These are phyloP conservation scores for Eimeria sp. DNA, from an alignment of 169 alveolate genomes.

Conservation along the genomic window DNA sequence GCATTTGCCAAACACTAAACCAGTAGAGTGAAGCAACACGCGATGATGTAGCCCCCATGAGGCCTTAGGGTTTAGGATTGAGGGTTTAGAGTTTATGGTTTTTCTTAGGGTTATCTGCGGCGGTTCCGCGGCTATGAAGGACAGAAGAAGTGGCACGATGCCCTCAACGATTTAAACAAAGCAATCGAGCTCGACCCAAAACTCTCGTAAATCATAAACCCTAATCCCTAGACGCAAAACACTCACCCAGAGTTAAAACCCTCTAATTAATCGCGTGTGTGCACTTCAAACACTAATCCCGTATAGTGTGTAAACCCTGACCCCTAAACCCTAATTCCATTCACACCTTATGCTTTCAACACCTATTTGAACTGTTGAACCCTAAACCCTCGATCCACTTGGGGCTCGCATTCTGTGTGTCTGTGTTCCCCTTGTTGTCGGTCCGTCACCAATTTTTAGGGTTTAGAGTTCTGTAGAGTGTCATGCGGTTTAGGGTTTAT, in stretches of 20 bases:
- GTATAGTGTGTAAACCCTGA: slow-evolving; percentile 73
- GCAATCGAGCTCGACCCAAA: slow-evolving; percentile 92
- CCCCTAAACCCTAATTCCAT: not conserved
- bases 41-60: not conserved
- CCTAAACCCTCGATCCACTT: not conserved
- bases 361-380: not conserved
- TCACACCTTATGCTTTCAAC: not conserved
- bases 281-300: slow-evolving; percentile 84
- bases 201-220: slow-evolving; percentile 81
- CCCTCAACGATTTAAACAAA: slow-evolving; percentile 92
- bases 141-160: slow-evolving; percentile 92
- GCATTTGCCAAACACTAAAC: not conserved
- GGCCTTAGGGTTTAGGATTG: slow-evolving; percentile 60
- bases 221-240: not conserved
- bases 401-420: not conserved
- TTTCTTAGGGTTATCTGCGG: slow-evolving; percentile 88
- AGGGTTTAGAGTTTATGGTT: not conserved
- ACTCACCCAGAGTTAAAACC: too few species aligned
- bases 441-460: too few species aligned
- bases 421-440: too few species aligned
- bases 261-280: too few species aligned
- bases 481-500: not conserved
- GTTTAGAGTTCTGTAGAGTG: too few species aligned
- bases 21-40: slow-evolving; percentile 33
- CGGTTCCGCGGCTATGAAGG: slow-evolving; percentile 93